Evolutionary conservation across 306 rosid species (phyloP), one percentile per base, ranked within the genome.

Genomic region (Heteromeles arbutifolia): DNA sequence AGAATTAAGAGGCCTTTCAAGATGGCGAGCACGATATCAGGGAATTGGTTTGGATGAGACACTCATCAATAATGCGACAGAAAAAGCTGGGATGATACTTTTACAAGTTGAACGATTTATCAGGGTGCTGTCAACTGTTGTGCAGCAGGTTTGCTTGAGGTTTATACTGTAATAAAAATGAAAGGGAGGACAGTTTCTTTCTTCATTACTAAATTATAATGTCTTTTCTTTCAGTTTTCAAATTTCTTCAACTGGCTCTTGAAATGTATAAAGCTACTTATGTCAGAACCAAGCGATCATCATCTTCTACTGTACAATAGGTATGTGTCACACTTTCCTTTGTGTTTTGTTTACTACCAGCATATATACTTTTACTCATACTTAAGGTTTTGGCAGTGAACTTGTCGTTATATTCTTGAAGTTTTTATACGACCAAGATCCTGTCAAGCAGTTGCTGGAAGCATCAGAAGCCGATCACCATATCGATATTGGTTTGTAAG

Each of bases 191-290:
- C 11, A 39, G 43, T 39, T 39, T 39, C 43, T 39, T 39, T 9
- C 43, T 39, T 39, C 11, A 8, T 8, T 39, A 19, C 45, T 74
- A 48, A 57, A 53, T 81, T 74, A 66, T 76, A 53, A 58, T 48
- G 54, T 63, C 70, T 75, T 61, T 83, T 83, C 22, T 65, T 62
- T 73, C 97, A 94, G 98, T 90, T 88, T 83, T 92, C 95, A 21
- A 94, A 94, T 80, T 90, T 94, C 89, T 94, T 92, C 92, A 92
- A 94, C 84, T 94, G 98, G 98, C 98, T 94, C 74, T 75, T 92
- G 71, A 90, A 88, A 86, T 92, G 95, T 85, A 92, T 92, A 82
- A 92, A 87, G 82, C 74, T 94, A 59, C 97, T 94, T 53, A 87
- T 87, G 91, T 87, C 96, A 44, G 98, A 92, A 82, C 98, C 97